Percentiles rank a stretch among this genome's conserved stretches.
Conservation (phyloP, 1,139 yeast genomes). For the Blastobotrys buckinghamii region DNA sequence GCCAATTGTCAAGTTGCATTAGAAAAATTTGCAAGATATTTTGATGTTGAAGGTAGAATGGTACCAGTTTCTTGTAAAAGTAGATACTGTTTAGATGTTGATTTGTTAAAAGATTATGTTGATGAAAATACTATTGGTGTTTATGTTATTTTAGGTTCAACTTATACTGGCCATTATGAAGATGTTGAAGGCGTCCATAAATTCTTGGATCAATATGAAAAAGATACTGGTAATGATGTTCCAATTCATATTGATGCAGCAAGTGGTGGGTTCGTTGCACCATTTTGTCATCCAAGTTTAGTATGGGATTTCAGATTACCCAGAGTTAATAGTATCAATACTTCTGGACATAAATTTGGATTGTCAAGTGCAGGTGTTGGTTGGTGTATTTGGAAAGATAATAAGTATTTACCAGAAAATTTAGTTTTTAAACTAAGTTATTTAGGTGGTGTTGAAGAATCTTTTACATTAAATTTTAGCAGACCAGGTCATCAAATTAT, state of each 20-base stretch:
- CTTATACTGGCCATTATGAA: constrained; percentile 91
- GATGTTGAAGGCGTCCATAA: constrained; percentile 57
- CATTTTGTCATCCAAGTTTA: constrained; percentile 68
- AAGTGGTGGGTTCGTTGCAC: constrained; percentile 84
- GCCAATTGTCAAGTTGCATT: constrained; percentile 90
- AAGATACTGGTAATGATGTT: constrained; percentile 58
- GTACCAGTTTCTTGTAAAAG: constrained; percentile 57
- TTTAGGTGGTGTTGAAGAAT: constrained; percentile 84
- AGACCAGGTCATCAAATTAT: constrained; percentile 90
- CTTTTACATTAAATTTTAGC: constrained; percentile 80
- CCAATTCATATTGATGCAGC: constrained; percentile 96
- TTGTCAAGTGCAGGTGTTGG: constrained; percentile 87
- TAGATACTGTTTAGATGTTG: constrained; percentile 59
- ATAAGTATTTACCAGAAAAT: constrained; percentile 56
- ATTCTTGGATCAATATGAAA: constrained; percentile 61
- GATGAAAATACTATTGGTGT: constrained; percentile 94
- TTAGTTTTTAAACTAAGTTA: constrained; percentile 75
- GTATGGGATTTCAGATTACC: constrained; percentile 78
- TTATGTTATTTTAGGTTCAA: constrained; percentile 82
- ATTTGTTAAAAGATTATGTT: constrained; percentile 52
- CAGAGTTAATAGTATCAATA: constrained; percentile 77
- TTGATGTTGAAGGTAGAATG: constrained; percentile 81
- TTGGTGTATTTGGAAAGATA: constrained; percentile 81
- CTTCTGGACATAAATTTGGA: constrained; percentile 95
- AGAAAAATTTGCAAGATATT: constrained; percentile 89